Conservation (phyloP, 202 grass and related monocot species). For the Schoenoplectus triqueter region DNA sequence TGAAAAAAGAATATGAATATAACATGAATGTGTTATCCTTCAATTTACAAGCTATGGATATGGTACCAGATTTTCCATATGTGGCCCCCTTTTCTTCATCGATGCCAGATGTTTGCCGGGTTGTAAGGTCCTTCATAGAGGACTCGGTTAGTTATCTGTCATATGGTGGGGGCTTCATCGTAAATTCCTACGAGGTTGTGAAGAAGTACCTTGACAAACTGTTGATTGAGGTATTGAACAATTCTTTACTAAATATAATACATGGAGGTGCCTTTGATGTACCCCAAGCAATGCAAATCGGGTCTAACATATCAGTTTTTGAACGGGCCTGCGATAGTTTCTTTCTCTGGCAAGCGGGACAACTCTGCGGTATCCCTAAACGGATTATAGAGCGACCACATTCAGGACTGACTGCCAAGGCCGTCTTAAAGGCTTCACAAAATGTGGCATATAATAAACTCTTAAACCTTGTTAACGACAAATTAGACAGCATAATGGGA, state of each 20-base stretch:
- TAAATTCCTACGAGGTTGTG: slow-evolving; percentile 63
- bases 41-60: slow-evolving; percentile 52
- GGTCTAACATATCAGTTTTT: slow-evolving; percentile 65
- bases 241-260: slow-evolving; percentile 63
- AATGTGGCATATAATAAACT: slow-evolving; percentile 82
- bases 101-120: slow-evolving; percentile 59
- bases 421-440: slow-evolving; percentile 79
- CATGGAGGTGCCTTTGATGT: slow-evolving; percentile 54
- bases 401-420: slow-evolving; percentile 67
- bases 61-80: slow-evolving; percentile 67
- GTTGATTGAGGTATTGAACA: slow-evolving; percentile 75
- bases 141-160: slow-evolving; percentile 72
- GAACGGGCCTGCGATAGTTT: slow-evolving; percentile 75
- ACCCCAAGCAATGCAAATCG: slow-evolving; percentile 65
- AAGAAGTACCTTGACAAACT: slow-evolving; percentile 79
- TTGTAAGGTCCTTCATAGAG: slow-evolving; percentile 71
- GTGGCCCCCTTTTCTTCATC: slow-evolving; percentile 64
- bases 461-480: slow-evolving; percentile 68
- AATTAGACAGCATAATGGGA: slow-evolving; percentile 76
- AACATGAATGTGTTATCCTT: slow-evolving; percentile 63
- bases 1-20: slow-evolving; percentile 77
- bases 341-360: slow-evolving; percentile 59
- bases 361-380: slow-evolving; percentile 61
- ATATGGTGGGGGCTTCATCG: slow-evolving; percentile 39
- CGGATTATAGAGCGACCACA: slow-evolving; percentile 63